phyloP scores from a whole-genome alignment of 306 rosid species.

The Ceratonia siliqua region DNA sequence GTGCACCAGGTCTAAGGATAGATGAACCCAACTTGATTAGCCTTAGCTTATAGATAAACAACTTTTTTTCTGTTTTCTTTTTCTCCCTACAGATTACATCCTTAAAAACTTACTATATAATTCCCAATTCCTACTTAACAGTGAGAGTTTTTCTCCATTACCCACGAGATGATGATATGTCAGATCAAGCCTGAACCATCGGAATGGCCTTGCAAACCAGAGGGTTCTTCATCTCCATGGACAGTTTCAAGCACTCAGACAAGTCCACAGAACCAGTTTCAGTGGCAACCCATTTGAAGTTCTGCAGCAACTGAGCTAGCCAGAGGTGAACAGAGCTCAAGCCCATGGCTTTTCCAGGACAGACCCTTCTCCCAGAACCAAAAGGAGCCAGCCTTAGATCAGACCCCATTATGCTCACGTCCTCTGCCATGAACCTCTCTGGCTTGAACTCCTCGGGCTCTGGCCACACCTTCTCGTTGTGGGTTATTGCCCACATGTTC shows the following conservation, averaged over 20 bases:
- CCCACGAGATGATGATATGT: neutral
- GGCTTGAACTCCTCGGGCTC: slow-evolving; percentile 56
- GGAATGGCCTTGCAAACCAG: slow-evolving; percentile 62
- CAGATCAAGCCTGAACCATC: slow-evolving; percentile 45
- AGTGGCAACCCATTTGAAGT: slow-evolving; percentile 49
- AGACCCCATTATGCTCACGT: slow-evolving; percentile 54
- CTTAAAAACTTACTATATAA: too few species aligned
- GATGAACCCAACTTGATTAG: too few species aligned
- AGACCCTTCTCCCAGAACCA: slow-evolving; percentile 76
- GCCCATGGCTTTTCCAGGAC: slow-evolving; percentile 86
- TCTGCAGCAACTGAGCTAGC: slow-evolving; percentile 69
- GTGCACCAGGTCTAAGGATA: too few species aligned
- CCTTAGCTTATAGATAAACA: too few species aligned
- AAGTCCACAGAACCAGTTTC: slow-evolving; percentile 44
- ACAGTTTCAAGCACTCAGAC: slow-evolving; percentile 65
- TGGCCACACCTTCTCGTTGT: slow-evolving; percentile 50
- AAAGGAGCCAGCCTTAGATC: slow-evolving; percentile 81
- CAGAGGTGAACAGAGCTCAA: slow-evolving; percentile 74
- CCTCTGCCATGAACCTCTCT: slow-evolving; percentile 48
- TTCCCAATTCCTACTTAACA: too few species aligned
- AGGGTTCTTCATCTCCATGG: slow-evolving; percentile 76
- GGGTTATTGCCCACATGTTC: slow-evolving; percentile 87
- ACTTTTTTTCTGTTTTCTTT: too few species aligned
- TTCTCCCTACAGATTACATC: too few species aligned
- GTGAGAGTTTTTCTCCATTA: too few species aligned